Evolutionary conservation across 1,139 yeast genomes (phyloP), one percentile per base, ranked within the genome.

Genomic region (Yamadazyma spencermartinsiae): DNA sequence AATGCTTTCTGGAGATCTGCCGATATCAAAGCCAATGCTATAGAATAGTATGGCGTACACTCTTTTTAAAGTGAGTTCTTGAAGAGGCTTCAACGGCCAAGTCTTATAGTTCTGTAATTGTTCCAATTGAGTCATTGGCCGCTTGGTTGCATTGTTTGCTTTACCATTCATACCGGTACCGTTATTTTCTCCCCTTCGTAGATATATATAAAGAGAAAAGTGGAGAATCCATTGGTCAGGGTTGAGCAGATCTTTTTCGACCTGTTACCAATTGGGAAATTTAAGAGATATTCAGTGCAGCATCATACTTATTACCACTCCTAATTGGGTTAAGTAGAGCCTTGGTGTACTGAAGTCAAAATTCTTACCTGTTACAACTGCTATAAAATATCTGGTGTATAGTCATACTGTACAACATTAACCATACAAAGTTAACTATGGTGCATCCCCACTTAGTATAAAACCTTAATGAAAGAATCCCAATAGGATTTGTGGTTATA

Each of bases 31-130:
- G 3, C 88, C 92, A 67, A 80, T 73, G 39, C 71, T 77, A 41
- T 74, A 76, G 44, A 86, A 63, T 34, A 83, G 54, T 44, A 79
- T 75, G 29, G 85, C 80, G 92, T 94, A 85, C 36, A 81, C 72
- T 54, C 85, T 89, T 61, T 87, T 87, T 50, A 88, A 70, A 30
- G 71, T 70, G 39, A 73, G 64, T 52, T 85, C 94, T 5, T 38
- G 37, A 17, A 39, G 43, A n/a, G 40, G 85, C 83, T 17, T 79
- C 24, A 47, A 28, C 2, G 43, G 43, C 46, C 46, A 43, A 5
- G 24, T 11, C 15, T 30, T 18, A n/a, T 30, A 16, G 11, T 30
- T 10, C 9, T 18, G 5, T 10, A 30, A 19, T 18, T 30, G 33
- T 30, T 30, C 12, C 9, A 28, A 13, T 16, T 28, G 20, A 9